Evolutionary conservation across 75 land plant species (phyloP), one percentile per base, ranked within the genome.

Genomic region (Picea glauca): DNA sequence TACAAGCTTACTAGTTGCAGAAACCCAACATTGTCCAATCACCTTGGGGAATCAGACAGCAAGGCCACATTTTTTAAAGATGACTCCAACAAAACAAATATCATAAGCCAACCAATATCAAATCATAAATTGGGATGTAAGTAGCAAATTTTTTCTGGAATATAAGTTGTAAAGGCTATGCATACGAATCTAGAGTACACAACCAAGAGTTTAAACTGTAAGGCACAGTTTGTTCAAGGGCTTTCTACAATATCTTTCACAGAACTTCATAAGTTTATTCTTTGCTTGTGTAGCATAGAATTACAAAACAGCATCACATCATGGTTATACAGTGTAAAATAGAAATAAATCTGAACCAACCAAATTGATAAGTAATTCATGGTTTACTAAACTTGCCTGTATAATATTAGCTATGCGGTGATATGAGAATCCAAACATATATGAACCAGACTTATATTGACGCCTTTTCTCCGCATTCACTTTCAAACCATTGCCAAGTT

Each of bases 371-470:
- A 21, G 21, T 43, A 43, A 40, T 43, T n/a, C 43, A 32, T 20
- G 11, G 8, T 32, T n/a, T 54, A 31, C 23, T 33, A 67, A 23
- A n/a, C 33, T 46, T 82, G 81, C 96, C 96, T 96, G 86, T 57
- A 96, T 93, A 43, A 93, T 86, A 77, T 86, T 87, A 23, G 83
- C 40, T 46, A 96, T 84, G 21, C 82, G 82, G 5, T 87, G 88
- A 83, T 91, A 76, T 54, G 91, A 85, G 65, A 96, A 93, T n/a
- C 98, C 98, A 90, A 96, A 96, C 98, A 96, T 93, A 74, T 85
- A 76, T 38, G 88, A 86, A 58, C 96, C 98, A 77, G 98, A 89
- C 58, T 84, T 84, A 58, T 35, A 77, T 4, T 18, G 66, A 9
- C 66, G 83, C 40, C 76, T 87, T 58, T 78, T 86, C 46, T 85